These are phyloP conservation scores for Aspergillus brasiliensis DNA, from an alignment of 2,329 filamentous ascomycete species.

Conservation along the genomic window DNA sequence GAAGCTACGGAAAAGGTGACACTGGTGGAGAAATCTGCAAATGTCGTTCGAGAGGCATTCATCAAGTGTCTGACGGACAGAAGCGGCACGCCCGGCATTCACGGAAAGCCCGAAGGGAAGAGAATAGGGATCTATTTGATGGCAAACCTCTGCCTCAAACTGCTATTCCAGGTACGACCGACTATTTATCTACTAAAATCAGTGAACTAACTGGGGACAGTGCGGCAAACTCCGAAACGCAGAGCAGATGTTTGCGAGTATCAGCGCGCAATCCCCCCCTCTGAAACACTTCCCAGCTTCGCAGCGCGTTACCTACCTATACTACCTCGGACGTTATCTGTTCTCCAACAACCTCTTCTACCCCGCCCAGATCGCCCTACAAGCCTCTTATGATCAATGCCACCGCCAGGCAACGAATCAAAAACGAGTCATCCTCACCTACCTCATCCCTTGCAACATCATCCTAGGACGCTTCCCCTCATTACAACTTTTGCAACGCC, in stretches of 20 bases:
- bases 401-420: slow-evolving; percentile 63
- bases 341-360: slow-evolving; percentile 83
- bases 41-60: slow-evolving; percentile 87
- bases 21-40: slow-evolving; percentile 82
- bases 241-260: slow-evolving; percentile 86
- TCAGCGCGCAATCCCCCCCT: slow-evolving; percentile 79
- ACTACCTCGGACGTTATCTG: slow-evolving; percentile 89
- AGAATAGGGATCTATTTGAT: slow-evolving; percentile 88
- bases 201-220: slow-evolving; percentile 39
- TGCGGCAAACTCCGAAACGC: slow-evolving; percentile 81
- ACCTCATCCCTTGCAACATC: slow-evolving; percentile 79
- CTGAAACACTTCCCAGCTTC: slow-evolving; percentile 79
- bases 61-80: slow-evolving; percentile 86
- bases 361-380: slow-evolving; percentile 72
- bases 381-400: slow-evolving; percentile 79
- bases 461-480: slow-evolving; percentile 83
- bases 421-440: slow-evolving; percentile 76
- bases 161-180: slow-evolving; percentile 72
- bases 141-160: slow-evolving; percentile 84
- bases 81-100: slow-evolving; percentile 61
- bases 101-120: slow-evolving; percentile 75
- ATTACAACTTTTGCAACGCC: slow-evolving; percentile 63
- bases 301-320: slow-evolving; percentile 88
- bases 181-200: no score
- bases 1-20: slow-evolving; percentile 72